These are phyloP conservation scores for Didymella segeticola DNA, from an alignment of 2,329 filamentous ascomycete genomes.

Conservation along the genomic window DNA sequence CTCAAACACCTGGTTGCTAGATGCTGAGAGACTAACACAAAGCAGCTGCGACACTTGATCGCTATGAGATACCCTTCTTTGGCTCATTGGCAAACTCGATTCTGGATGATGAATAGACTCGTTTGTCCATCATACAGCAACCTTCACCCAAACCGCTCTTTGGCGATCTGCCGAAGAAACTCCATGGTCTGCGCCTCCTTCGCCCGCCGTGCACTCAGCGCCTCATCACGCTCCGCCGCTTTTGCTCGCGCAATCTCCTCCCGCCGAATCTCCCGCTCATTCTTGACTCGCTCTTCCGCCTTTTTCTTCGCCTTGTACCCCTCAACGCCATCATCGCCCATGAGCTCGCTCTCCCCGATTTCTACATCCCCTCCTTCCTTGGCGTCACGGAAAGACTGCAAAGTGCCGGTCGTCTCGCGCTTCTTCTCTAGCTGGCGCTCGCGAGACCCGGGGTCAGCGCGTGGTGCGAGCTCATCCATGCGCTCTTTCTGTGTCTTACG, in stretches of 20 bases:
- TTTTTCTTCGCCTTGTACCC: slow-evolving; percentile 70
- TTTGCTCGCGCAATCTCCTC: slow-evolving; percentile 81
- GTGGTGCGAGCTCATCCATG: slow-evolving; percentile 81
- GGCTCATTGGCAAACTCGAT: slow-evolving; percentile 86
- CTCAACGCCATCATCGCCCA: slow-evolving; percentile 75
- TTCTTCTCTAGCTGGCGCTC: slow-evolving; percentile 90
- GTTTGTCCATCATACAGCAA: not conserved
- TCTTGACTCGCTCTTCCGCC: slow-evolving; percentile 74
- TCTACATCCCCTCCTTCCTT: slow-evolving; percentile 70
- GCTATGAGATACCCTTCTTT: slow-evolving; percentile 88
- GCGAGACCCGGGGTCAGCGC: slow-evolving; percentile 80
- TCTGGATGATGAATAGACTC: slow-evolving; percentile 77
- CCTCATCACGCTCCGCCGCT: slow-evolving; percentile 80
- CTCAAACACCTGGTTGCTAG: not conserved
- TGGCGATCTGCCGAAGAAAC: slow-evolving; percentile 79
- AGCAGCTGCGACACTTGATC: slow-evolving; percentile 65
- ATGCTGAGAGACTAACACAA: not conserved
- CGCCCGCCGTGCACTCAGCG: slow-evolving; percentile 70
- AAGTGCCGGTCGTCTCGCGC: slow-evolving; percentile 72
- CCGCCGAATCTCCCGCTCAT: slow-evolving; percentile 79
- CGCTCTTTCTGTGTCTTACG: slow-evolving; percentile 71
- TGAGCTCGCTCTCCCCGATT: slow-evolving; percentile 75
- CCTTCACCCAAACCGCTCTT: slow-evolving; percentile 65
- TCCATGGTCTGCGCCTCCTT: slow-evolving; percentile 87
- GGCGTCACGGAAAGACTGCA: slow-evolving; percentile 73